Evolutionary conservation across 495 filamentous ascomycete species (phyloP).

Genomic region (Annulohypoxylon bovei): DNA sequence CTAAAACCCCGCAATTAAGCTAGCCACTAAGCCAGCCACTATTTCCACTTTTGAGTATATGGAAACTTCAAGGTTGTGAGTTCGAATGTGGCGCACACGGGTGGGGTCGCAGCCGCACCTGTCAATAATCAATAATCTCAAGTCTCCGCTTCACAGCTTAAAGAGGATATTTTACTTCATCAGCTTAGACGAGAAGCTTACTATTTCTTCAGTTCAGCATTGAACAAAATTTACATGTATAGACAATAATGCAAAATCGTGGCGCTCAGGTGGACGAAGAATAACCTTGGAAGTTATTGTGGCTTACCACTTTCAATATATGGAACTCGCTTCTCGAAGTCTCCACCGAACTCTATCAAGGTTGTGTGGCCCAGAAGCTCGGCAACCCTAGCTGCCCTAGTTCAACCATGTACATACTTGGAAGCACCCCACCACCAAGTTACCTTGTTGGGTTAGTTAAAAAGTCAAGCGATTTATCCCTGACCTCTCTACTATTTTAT

Average conservation of each 20-base stretch:
- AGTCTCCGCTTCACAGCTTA: constrained; percentile 14
- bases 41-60: background rate
- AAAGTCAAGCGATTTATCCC: background rate
- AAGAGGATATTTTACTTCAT: background rate
- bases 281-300: background rate
- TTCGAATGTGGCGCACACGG: background rate
- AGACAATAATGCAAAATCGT: background rate
- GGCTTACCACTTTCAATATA: background rate
- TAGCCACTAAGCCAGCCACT: background rate
- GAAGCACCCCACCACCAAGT: background rate
- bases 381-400: background rate
- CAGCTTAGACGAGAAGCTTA: background rate
- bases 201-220: background rate
- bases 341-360: background rate
- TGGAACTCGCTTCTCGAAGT: background rate
- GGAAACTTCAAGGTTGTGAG: no score
- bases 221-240: no score
- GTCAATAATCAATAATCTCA: constrained; percentile 11
- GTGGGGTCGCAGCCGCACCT: background rate
- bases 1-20: no score
- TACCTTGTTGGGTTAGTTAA: constrained; percentile 16
- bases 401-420: background rate
- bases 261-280: background rate
- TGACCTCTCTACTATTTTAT: background rate
- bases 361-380: background rate